Percentiles rank a stretch among this genome's conserved stretches.
phyloP scores from a whole-genome alignment of 2,329 filamentous ascomycete genomes.

The Herpomyces periplanetae region DNA sequence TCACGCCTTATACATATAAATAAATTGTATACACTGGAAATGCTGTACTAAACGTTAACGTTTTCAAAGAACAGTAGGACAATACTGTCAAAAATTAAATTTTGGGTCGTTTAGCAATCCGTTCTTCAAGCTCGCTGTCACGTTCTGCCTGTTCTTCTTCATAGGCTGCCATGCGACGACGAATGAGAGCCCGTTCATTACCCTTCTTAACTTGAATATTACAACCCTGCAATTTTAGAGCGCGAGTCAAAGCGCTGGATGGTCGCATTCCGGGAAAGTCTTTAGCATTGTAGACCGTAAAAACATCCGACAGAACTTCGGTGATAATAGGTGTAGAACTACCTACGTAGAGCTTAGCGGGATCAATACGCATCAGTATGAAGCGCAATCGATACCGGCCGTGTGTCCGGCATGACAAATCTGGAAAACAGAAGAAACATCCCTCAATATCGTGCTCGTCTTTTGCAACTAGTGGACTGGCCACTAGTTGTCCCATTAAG shows the following conservation, averaged over 20 bases:
- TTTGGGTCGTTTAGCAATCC: too few species aligned
- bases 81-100: too few species aligned
- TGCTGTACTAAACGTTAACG: too few species aligned
- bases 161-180: too few species aligned
- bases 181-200: constrained; percentile 27
- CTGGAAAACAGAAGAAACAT: constrained; percentile 54
- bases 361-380: constrained; percentile 28
- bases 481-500: constrained; percentile 39
- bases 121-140: too few species aligned
- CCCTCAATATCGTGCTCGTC: constrained; percentile 33
- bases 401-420: constrained; percentile 36
- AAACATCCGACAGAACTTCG: constrained; percentile 21
- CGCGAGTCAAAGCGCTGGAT: constrained; percentile 30
- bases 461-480: constrained; percentile 30
- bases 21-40: too few species aligned
- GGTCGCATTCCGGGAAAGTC: constrained; percentile 54
- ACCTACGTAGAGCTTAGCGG: constrained; percentile 15
- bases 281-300: constrained; percentile 44
- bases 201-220: constrained; percentile 60
- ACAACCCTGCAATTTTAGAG: constrained; percentile 36
- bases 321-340: constrained; percentile 12
- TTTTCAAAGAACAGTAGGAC: too few species aligned
- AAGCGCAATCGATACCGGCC: constrained; percentile 37
- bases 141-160: too few species aligned
- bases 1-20: too few species aligned